Percentiles rank a stretch among this genome's conserved stretches.
These are phyloP conservation scores for Epichloe gansuensis DNA, from an alignment of 2,329 filamentous ascomycete genomes.

Conservation along the genomic window DNA sequence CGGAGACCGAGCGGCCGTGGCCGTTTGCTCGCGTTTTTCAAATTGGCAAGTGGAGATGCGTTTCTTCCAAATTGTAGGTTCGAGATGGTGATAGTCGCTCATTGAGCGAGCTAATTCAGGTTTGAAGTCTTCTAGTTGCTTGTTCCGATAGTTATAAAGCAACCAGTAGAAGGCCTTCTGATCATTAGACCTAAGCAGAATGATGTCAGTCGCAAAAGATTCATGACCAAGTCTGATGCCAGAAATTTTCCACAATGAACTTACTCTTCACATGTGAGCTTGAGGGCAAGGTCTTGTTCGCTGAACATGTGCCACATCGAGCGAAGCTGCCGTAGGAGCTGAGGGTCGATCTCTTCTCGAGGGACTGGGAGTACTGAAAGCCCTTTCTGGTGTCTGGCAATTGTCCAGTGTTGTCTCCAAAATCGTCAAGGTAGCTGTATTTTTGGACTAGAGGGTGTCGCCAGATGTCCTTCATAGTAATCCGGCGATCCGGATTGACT, in stretches of 20 bases:
- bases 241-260: slow-evolving; percentile 18
- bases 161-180: slow-evolving; percentile 91
- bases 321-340: slow-evolving; percentile 73
- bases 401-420: slow-evolving; percentile 42
- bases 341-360: slow-evolving; percentile 60
- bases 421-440: slow-evolving; percentile 64
- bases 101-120: slow-evolving; percentile 70
- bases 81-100: slow-evolving; percentile 81
- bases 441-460: slow-evolving; percentile 74
- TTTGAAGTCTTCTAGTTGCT: slow-evolving; percentile 79
- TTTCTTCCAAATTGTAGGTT: slow-evolving; percentile 44
- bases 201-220: slow-evolving; percentile 15
- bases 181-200: slow-evolving; percentile 56
- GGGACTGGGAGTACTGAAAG: slow-evolving; percentile 43
- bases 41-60: slow-evolving; percentile 52
- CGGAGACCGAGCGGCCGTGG: slow-evolving; percentile 42
- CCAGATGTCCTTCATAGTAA: slow-evolving; percentile 74
- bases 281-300: slow-evolving; percentile 57
- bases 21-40: slow-evolving; percentile 32
- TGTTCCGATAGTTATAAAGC: slow-evolving; percentile 68
- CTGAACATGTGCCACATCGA: slow-evolving; percentile 84
- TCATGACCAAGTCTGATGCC: neutral
- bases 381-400: slow-evolving; percentile 48
- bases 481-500: slow-evolving; percentile 64
- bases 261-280: slow-evolving; percentile 54